phyloP scores from a whole-genome alignment of 139 green algal species.

The Haematococcus lacustris region DNA sequence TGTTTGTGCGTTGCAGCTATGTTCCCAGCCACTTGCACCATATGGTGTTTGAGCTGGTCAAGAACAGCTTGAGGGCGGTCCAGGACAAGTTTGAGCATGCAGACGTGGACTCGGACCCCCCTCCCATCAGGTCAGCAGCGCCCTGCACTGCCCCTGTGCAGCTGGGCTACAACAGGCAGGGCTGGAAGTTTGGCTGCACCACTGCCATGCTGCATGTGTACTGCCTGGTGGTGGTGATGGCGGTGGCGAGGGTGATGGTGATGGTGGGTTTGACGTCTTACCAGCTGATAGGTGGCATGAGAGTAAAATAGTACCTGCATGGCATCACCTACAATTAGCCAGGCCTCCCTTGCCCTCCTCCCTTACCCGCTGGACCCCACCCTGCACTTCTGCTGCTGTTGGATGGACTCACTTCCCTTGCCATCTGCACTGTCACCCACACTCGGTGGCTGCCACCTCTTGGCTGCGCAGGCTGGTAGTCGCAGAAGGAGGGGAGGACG shows the following conservation, averaged over 20 bases:
- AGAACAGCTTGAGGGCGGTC: slow-evolving; percentile 92
- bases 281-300: neutral
- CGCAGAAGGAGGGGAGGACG: slow-evolving; percentile 91
- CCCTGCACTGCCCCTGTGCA: neutral
- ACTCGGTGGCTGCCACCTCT: neutral
- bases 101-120: slow-evolving; percentile 52
- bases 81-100: slow-evolving; percentile 68
- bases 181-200: neutral
- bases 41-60: slow-evolving; percentile 65
- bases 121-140: slow-evolving; percentile 62
- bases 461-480: slow-evolving; percentile 66
- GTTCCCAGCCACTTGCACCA: slow-evolving; percentile 92
- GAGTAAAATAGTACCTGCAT: neutral
- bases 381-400: neutral
- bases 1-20: slow-evolving; percentile 71
- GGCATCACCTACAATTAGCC: no score
- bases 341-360: neutral
- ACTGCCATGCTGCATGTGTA: neutral
- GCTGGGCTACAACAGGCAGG: neutral
- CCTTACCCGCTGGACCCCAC: neutral
- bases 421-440: no score
- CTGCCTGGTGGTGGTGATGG: neutral
- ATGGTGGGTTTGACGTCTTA: neutral
- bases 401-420: no score
- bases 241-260: neutral